These are phyloP conservation scores for Trypethelium eluteriae DNA, from an alignment of 495 filamentous ascomycete species.

Conservation along the genomic window DNA sequence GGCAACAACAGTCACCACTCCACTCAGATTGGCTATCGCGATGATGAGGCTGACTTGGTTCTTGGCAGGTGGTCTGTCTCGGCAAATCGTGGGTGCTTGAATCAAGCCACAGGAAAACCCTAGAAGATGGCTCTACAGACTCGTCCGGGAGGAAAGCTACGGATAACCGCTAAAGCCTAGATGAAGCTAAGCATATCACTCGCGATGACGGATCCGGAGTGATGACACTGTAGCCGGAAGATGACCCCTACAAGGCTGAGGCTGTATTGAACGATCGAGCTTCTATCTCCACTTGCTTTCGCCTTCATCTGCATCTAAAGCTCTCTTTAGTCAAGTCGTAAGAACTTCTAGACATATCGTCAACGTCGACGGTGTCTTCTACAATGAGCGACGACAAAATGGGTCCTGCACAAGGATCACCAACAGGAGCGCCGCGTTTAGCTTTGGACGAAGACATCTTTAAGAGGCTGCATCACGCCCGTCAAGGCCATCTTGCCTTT, in stretches of 20 bases:
- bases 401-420: not conserved
- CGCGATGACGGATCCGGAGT: not conserved
- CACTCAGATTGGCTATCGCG: not conserved
- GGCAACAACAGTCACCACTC: not conserved
- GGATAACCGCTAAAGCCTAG: not conserved
- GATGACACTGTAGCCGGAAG: not conserved
- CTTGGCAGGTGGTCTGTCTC: not conserved
- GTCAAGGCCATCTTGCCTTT: not conserved
- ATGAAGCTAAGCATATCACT: not conserved
- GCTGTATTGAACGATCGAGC: not conserved
- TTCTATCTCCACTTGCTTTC: not conserved
- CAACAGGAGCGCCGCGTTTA: not conserved
- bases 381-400: not conserved
- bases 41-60: not conserved
- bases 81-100: not conserved
- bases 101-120: not conserved
- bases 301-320: not conserved
- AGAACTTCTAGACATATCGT: not conserved
- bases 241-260: not conserved
- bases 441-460: not conserved
- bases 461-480: not conserved
- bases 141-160: not conserved
- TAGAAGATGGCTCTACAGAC: not conserved
- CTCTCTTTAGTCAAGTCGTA: not conserved
- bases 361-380: not conserved